Evolutionary conservation across 2,329 filamentous ascomycete genomes (phyloP), one percentile per base, ranked within the genome.

Genomic region (Aspergillus candidus): DNA sequence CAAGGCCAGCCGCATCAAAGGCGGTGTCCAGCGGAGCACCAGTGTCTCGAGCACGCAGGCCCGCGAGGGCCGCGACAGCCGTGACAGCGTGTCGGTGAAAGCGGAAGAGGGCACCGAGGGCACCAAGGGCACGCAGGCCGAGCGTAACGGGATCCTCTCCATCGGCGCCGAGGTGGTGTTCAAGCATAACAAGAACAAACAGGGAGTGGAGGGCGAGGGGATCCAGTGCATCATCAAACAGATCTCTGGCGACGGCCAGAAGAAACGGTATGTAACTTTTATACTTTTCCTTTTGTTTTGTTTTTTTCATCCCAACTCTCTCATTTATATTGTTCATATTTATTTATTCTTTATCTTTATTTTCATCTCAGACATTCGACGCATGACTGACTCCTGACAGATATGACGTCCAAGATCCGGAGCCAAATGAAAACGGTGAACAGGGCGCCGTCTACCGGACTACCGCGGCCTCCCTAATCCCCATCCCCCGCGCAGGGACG

Each of bases 351-450:
- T 15, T 15, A 15, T 15, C 15, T 15, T 15, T 15, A 22, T 31
- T 44, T 37, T 32, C 30, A 36, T 22, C 34, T 18, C 39, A 34
- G 43, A 33, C 43, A 51, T 52, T 53, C 41, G 54, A 44, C 41
- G 31, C 43, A 38, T 43, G 40, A 33, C 43, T 38, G 35, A 15
- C 38, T 42, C 34, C 42, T 49, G 33, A 45, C 22, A 79, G 84
- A 35, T 90, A 90, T 68, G 84, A 85, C 62, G 86, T 90, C 17
- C 80, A 88, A 55, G 86, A 91, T 58, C 83, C 85, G 27, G 86
- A 88, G 59, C 84, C 86, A 1, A 86, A 88, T 56, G 80, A 79
- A 60, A 79, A 72, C 55, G 81, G 75, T 56, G 82, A 81, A 54
- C 78, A 84, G 55, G 71, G 72, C 2, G 70, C 70, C 12, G 67